Conservation (phyloP, 495 filamentous ascomycete genomes). For the Rhizodiscina lignyota region DNA sequence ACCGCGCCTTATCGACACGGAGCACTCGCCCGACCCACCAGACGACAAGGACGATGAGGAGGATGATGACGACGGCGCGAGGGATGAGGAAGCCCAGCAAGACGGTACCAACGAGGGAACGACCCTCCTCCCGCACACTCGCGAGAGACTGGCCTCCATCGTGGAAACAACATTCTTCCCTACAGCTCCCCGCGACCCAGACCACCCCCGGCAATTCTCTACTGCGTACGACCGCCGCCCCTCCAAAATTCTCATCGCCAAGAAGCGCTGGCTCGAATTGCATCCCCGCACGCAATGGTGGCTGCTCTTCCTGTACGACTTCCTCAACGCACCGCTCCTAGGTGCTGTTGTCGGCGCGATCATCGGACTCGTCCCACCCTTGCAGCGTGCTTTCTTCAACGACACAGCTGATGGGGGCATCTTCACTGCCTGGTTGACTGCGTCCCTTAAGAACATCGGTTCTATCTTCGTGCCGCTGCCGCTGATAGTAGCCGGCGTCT, state of each 20-base stretch:
- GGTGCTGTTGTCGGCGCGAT: conserved; percentile 42
- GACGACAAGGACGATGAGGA: conserved; percentile 12
- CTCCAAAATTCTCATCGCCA: conserved; percentile 5
- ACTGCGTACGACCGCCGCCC: conserved; percentile 2
- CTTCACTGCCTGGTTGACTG: conserved; percentile 50
- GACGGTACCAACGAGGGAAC: conserved; percentile 26
- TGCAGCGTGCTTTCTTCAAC: conserved; percentile 49
- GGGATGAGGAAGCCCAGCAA: conserved; percentile 10
- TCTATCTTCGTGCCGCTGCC: conserved; percentile 50
- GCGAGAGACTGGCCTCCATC: too few species aligned
- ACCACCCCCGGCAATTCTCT: conserved; percentile 2
- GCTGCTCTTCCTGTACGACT: conserved; percentile 29
- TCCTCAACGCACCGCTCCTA: conserved; percentile 43
- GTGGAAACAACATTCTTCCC: conserved; percentile 12
- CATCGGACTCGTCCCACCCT: conserved; percentile 38
- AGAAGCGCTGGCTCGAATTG: conserved; percentile 19
- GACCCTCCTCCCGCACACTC: conserved; percentile 17
- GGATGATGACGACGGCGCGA: conserved; percentile 15
- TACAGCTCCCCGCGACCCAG: too few species aligned
- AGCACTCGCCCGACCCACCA: conserved; percentile 17
- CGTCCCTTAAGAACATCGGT: conserved; percentile 43
- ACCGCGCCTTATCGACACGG: conserved; percentile 34
- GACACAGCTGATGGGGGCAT: conserved; percentile 41
- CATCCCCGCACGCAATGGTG: conserved; percentile 17
- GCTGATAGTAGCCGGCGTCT: conserved; percentile 48